phyloP scores from a whole-genome alignment of 192 early-diverging fungal genomes.

The Gonapodya sp. region DNA sequence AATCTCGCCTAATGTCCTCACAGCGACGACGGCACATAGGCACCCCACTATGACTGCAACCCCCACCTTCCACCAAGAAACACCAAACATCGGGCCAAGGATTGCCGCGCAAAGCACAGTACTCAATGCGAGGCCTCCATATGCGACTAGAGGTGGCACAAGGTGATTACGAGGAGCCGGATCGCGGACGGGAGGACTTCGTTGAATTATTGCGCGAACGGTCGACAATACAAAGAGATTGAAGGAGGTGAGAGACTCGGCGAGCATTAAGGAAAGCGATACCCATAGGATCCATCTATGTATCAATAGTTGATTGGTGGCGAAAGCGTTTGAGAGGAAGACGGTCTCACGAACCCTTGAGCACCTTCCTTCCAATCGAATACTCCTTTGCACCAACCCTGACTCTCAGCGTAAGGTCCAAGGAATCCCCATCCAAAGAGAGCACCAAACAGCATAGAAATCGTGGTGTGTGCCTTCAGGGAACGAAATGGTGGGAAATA shows the following conservation, averaged over 20 bases:
- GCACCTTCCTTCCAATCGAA: slow-evolving; percentile 58
- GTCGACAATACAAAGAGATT: slow-evolving; percentile 39
- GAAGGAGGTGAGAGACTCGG: slow-evolving; percentile 56
- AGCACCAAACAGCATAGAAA: slow-evolving; percentile 61
- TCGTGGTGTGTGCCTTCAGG: slow-evolving; percentile 38
- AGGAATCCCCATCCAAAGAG: slow-evolving; percentile 65
- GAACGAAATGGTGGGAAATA: background rate
- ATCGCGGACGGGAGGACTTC: slow-evolving; percentile 2
- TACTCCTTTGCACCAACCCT: slow-evolving; percentile 66
- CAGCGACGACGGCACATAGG: background rate
- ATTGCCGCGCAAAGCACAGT: slow-evolving; percentile 1
- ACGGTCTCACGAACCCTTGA: slow-evolving; percentile 26
- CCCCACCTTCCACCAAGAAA: background rate
- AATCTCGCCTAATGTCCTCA: background rate
- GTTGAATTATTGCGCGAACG: slow-evolving; percentile 13
- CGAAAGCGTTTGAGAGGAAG: background rate
- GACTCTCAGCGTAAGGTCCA: slow-evolving; percentile 53
- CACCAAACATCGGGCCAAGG: background rate
- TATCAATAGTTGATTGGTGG: background rate
- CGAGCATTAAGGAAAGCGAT: slow-evolving; percentile 68
- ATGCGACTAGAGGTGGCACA: slow-evolving; percentile 28
- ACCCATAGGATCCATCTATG: slow-evolving; percentile 65
- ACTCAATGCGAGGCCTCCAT: slow-evolving; percentile 11
- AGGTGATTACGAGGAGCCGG: slow-evolving; percentile 14
- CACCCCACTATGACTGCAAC: background rate